Base-by-base conservation (phyloP, 177 flowering plant species). In the Vitis hybrid region DNA sequence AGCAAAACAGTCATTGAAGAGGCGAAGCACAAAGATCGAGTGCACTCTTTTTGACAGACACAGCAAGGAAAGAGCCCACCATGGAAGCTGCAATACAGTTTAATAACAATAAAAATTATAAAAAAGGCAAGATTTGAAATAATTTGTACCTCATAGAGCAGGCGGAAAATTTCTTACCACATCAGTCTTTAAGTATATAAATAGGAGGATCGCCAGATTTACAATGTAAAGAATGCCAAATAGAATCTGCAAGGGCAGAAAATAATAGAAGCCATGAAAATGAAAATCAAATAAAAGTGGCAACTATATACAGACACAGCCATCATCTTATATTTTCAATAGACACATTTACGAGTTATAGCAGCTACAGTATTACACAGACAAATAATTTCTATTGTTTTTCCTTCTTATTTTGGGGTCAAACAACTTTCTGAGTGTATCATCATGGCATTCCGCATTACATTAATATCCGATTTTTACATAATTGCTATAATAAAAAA, bases 21-120 rank as follows among this genome's bases (percentile, higher is more conserved):
- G 92, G 52, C 98, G 95, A 70, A 94, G 98, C 69, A 94, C 87
- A 85, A 94, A 94, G 67, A 93, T 93, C 19, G 98, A 94, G 76
- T 93, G 98, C 76, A 94, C 77, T 78, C 98, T 81, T 79, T 91
- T 94, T 52, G 98, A 94, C 32, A 92, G 80, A 74, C 86, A 91
- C 70, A 94, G 91, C 85, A 94, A 76, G 69, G 79, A 72, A 58
- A 94, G 85, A 56, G 98, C 97, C 98, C 98, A 93, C 98, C 97
- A 94, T 11, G 98, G 98, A 67, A 94, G 79, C 98, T 94, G 91
- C 78, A 81, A 76, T 32, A 66, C 30, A 79, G 69, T 78, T 73
- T 56, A 72, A 66, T 60, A 50, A 56, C 66, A 71, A 51, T 51
- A 16, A 19, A 52, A 64, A 2, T 48, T 64, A 67, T 16, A 57